Conservation (phyloP, 352 stramenopile genomes). For the Peronospora belbahrii region DNA sequence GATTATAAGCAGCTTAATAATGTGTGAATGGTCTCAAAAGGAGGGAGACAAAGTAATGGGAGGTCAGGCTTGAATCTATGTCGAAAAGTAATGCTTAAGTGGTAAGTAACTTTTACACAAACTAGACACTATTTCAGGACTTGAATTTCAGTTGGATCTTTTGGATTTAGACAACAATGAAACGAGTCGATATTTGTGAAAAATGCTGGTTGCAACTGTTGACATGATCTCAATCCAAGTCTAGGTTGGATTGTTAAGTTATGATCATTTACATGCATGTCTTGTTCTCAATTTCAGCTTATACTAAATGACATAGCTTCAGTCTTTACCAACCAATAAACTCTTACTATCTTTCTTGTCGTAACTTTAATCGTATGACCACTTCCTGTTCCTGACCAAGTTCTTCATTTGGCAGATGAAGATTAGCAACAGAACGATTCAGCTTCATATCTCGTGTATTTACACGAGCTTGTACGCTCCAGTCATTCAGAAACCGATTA, state of each 20-base stretch:
- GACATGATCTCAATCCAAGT: too few species aligned
- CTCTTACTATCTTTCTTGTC: too few species aligned
- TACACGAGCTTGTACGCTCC: constrained; percentile 39
- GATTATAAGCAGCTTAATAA: too few species aligned
- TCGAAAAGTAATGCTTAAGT: not conserved
- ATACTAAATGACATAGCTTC: too few species aligned
- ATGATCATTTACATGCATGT: too few species aligned
- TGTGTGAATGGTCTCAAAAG: constrained; percentile 15
- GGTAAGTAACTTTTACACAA: not conserved
- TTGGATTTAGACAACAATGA: too few species aligned
- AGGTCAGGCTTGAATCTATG: not conserved
- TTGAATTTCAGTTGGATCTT: too few species aligned
- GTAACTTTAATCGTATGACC: constrained; percentile 46
- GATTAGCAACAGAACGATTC: constrained; percentile 22
- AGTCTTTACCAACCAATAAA: too few species aligned
- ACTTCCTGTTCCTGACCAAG: constrained; percentile 2
- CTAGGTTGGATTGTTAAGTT: too few species aligned
- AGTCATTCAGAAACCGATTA: constrained; percentile 62
- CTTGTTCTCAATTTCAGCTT: too few species aligned
- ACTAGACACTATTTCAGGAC: not conserved
- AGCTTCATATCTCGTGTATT: constrained; percentile 20
- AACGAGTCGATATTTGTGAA: too few species aligned
- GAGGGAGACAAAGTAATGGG: not conserved
- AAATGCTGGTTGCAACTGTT: too few species aligned
- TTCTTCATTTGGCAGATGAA: constrained; percentile 11